Evolutionary conservation across 108 stramenopile genomes (phyloP), one percentile per base, ranked within the genome.

Genomic region (Nannochloropsis salina): DNA sequence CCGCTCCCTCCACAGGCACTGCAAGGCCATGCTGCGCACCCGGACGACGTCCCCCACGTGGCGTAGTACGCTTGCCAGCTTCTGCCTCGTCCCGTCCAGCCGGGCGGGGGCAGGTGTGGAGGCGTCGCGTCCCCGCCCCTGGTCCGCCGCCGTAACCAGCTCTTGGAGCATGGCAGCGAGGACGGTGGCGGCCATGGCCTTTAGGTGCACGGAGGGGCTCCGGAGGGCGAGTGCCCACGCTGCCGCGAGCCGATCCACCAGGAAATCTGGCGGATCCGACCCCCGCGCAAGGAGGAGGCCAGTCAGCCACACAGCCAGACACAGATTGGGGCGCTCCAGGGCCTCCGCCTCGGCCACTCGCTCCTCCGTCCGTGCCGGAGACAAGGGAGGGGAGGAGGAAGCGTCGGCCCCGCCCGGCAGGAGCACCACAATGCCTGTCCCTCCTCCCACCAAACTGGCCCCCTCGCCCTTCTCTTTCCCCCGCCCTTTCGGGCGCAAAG

Each of bases 1-100:
- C 31, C 84, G 10, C 79, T 85, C 84, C 41, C 41, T 80, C 79
- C 80, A 79, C 12, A 85, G 31, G 31, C 61, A 20, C 44, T 80
- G 31, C 2, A 85, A 10, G 3, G 79, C 40, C 84, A 80, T 80
- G 12, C 61, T 31, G 12, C 79, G 74, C 45, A 85, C 80, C 12
- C 61, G 9, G 5, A n/a, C 44, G 79, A 85, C 74, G 22, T 21
- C 44, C 3, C 8, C 44, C 9, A 43, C 18, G 20, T 43, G 42
- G 18, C 43, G n/a, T 20, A 43, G 43, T 2, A 43, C 31, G 10
- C 43, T 15, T n/a, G 44, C 83, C 42, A 44, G 4, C 44, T 44
- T 45, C 44, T 43, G 41, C 83, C 43, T 22, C 22, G 44, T 8
- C 31, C 21, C 83, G 22, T 8, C 44, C 44, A 44, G 18, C 40